phyloP scores from a whole-genome alignment of 495 filamentous ascomycete species.

The Tuber indicum region DNA sequence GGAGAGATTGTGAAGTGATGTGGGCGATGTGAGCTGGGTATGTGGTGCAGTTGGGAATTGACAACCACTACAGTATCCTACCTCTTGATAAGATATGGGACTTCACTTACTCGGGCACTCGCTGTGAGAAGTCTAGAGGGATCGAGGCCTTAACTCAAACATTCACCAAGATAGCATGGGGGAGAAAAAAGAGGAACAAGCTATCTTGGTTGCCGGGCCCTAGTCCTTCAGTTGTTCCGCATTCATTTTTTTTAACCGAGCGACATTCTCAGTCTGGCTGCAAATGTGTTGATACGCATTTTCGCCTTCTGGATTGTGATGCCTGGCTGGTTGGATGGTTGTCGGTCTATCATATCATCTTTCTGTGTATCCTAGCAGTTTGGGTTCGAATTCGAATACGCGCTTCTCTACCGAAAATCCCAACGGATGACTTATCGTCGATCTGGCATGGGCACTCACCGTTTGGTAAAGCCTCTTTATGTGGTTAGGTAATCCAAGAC shows the following conservation, averaged over 20 bases:
- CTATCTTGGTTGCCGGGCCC: not conserved
- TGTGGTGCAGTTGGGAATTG: not conserved
- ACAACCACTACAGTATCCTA: not conserved
- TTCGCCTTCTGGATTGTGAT: not conserved
- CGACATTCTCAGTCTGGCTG: not conserved
- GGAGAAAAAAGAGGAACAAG: not conserved
- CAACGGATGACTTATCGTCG: not conserved
- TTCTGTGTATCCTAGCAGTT: not conserved
- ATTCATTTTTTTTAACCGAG: not conserved
- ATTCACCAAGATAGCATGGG: not conserved
- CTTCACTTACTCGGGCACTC: not conserved
- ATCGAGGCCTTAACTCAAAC: not conserved
- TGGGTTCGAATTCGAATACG: not conserved
- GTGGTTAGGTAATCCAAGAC: not conserved
- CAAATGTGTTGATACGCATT: not conserved
- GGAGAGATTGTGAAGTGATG: not conserved
- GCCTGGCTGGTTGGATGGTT: not conserved
- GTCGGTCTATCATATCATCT: not conserved
- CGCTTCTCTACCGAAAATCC: not conserved
- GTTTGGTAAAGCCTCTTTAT: not conserved
- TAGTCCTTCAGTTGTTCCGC: not conserved
- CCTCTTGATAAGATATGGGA: not conserved
- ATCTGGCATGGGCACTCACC: not conserved
- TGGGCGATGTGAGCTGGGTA: not conserved
- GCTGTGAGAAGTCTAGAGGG: not conserved